These are phyloP conservation scores for Aquilaria yunnanensis DNA, from an alignment of 345 rosid species.

Conservation along the genomic window DNA sequence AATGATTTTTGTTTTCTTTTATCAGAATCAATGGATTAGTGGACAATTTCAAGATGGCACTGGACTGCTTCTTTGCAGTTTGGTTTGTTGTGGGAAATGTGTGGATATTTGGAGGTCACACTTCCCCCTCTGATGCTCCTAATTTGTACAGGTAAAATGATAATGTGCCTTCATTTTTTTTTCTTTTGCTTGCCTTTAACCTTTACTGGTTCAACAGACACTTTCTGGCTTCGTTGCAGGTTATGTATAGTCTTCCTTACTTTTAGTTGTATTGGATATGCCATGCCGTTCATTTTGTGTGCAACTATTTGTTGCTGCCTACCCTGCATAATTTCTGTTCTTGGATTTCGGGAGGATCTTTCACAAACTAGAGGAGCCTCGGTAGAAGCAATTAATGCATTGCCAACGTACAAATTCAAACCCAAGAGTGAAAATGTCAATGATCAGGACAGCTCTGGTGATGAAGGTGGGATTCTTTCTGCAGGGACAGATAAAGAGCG, in stretches of 20 bases:
- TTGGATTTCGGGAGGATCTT: constrained; percentile 67
- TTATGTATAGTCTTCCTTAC: constrained; percentile 91
- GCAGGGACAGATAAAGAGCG: constrained; percentile 71
- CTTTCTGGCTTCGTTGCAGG: constrained; percentile 40
- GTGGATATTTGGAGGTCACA: constrained; percentile 88
- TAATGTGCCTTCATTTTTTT: not conserved
- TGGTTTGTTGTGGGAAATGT: constrained; percentile 97
- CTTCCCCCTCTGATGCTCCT: constrained; percentile 76
- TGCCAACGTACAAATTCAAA: constrained; percentile 76
- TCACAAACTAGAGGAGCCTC: constrained; percentile 81
- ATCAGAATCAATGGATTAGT: constrained; percentile 59
- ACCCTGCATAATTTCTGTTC: constrained; percentile 86
- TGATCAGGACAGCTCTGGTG: constrained; percentile 34
- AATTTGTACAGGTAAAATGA: constrained; percentile 63
- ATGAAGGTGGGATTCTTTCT: constrained; percentile 66
- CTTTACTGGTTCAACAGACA: constrained; percentile 3
- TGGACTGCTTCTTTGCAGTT: constrained; percentile 90
- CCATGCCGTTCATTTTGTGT: constrained; percentile 89
- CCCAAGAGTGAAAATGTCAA: constrained; percentile 25
- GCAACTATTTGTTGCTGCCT: constrained; percentile 89
- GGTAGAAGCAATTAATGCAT: constrained; percentile 49
- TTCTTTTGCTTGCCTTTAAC: not conserved
- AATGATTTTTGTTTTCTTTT: constrained; percentile 10
- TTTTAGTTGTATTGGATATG: constrained; percentile 87
- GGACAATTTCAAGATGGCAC: constrained; percentile 85